Percentiles rank a stretch among this genome's conserved stretches.
These are phyloP conservation scores for Aureobasidium pullulans DNA, from an alignment of 2,329 filamentous ascomycete species.

Conservation along the genomic window DNA sequence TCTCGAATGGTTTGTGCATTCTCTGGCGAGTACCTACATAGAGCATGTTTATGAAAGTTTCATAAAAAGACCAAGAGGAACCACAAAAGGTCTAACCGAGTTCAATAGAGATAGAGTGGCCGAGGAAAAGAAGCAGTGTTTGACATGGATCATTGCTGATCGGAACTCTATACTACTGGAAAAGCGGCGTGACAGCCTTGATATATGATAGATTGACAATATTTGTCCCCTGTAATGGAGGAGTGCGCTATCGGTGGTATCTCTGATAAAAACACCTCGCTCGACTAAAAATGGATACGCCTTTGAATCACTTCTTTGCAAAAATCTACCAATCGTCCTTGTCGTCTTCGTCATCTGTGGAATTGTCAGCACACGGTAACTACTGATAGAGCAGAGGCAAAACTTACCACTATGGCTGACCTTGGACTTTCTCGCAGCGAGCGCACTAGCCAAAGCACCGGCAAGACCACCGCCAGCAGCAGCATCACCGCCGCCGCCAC, in stretches of 20 bases:
- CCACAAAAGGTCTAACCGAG: too few species aligned
- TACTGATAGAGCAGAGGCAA: constrained; percentile 12
- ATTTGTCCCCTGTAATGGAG: not conserved
- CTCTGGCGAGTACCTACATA: too few species aligned
- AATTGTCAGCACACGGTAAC: constrained; percentile 22
- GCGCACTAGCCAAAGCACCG: constrained; percentile 64
- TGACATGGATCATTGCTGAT: not conserved
- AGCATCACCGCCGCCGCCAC: constrained; percentile 43
- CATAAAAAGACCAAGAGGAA: too few species aligned
- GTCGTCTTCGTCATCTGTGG: constrained; percentile 65
- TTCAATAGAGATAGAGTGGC: not conserved
- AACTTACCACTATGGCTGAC: constrained; percentile 89
- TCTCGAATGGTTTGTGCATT: too few species aligned
- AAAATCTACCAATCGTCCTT: constrained; percentile 61
- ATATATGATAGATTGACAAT: not conserved
- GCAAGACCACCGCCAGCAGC: constrained; percentile 43
- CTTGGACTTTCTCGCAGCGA: constrained; percentile 84
- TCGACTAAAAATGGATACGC: not conserved
- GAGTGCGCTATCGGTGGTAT: not conserved
- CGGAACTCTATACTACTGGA: not conserved
- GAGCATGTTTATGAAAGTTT: too few species aligned
- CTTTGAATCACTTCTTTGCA: not conserved
- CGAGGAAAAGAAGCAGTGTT: too few species aligned
- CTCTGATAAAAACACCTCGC: not conserved
- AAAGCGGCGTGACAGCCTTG: not conserved